Evolutionary conservation across 2,329 filamentous ascomycete species (phyloP).

Genomic region (Venturia effusa): DNA sequence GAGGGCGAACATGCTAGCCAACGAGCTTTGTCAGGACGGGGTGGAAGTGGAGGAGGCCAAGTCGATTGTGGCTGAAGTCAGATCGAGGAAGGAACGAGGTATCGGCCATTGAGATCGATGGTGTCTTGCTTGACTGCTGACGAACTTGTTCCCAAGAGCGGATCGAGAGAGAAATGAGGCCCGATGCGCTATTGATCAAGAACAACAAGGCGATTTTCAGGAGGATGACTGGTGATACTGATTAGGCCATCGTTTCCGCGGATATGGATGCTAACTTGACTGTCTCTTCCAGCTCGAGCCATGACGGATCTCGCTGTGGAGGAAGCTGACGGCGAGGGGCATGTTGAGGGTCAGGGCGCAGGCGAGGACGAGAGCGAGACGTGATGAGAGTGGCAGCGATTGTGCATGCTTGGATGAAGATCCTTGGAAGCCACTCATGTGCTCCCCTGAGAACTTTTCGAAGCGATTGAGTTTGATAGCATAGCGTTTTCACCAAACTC

Average conservation of each 20-base stretch:
- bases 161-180: not conserved
- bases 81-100: constrained; percentile 54
- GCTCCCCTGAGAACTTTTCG: no score
- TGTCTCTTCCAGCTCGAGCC: not conserved
- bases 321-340: not conserved
- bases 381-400: not conserved
- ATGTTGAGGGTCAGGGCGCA: no score
- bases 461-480: no score
- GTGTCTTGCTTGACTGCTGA: not conserved
- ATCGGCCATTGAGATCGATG: not conserved
- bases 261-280: not conserved
- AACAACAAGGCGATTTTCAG: not conserved
- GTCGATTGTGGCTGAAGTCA: constrained; percentile 75
- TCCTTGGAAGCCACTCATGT: not conserved
- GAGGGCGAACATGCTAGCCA: constrained; percentile 69
- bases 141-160: not conserved
- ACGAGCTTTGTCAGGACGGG: constrained; percentile 89
- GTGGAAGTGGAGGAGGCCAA: constrained; percentile 97
- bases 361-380: not conserved
- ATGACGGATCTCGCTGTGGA: not conserved
- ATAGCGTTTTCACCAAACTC: no score
- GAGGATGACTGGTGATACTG: not conserved
- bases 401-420: not conserved
- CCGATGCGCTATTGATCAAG: not conserved
- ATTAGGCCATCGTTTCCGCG: not conserved